Evolutionary conservation across 345 rosid genomes (phyloP).

Genomic region (Brassica carinata): DNA sequence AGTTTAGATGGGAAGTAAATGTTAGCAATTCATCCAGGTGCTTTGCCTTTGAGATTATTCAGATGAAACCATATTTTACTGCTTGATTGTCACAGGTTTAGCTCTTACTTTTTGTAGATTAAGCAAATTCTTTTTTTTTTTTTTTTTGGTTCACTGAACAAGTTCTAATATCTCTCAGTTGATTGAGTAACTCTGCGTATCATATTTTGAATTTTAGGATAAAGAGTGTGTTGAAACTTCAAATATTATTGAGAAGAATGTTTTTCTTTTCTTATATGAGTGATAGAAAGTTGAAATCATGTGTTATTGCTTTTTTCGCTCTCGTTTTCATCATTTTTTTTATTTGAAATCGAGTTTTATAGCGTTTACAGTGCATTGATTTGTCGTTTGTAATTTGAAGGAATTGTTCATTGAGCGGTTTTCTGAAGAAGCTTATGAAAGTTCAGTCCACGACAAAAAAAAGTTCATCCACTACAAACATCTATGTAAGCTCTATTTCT

Average conservation of each 20-base stretch:
- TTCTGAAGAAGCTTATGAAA: conserved; percentile 63
- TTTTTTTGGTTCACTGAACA: no score
- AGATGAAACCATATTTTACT: no score
- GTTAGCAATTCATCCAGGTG: not conserved
- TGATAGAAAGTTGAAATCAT: no score
- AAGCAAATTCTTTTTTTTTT: no score
- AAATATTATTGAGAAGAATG: no score
- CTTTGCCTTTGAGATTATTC: no score
- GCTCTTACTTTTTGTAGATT: not conserved
- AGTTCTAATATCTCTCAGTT: no score
- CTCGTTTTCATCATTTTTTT: not conserved
- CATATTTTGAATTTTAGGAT: not conserved
- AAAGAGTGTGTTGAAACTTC: no score
- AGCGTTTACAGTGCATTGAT: not conserved
- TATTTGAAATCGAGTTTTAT: not conserved
- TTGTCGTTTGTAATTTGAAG: conserved; percentile 44
- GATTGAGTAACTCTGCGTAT: not conserved
- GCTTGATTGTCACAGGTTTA: no score
- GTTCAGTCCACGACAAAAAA: conserved; percentile 54
- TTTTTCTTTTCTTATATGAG: not conserved
- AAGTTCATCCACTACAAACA: conserved; percentile 74
- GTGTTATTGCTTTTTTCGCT: no score
- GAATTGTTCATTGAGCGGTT: conserved; percentile 70
- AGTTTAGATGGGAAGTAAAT: not conserved
- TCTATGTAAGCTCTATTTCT: conserved; percentile 49